phyloP scores from a whole-genome alignment of 805 yeast species.

The Vanderwaltozyma yarrowii region DNA sequence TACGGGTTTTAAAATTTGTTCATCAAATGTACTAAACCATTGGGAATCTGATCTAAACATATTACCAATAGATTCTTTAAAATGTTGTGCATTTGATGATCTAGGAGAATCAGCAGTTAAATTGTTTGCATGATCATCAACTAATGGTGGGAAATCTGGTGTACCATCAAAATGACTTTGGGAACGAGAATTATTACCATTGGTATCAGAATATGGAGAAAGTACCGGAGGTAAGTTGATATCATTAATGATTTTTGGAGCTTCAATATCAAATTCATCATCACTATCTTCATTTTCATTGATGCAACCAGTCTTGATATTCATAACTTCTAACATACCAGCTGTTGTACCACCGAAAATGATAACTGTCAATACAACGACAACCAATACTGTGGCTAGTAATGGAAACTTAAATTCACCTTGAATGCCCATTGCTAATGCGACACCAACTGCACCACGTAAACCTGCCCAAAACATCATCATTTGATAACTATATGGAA shows the following conservation, averaged over 20 bases:
- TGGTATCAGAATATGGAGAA: constrained; percentile 22
- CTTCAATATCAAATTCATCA: constrained; percentile 92
- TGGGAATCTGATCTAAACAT: constrained; percentile 37
- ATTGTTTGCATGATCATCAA: not conserved
- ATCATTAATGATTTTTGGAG: constrained; percentile 30
- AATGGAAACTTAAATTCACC: constrained; percentile 86
- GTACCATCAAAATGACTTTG: not conserved
- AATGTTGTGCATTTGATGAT: constrained; percentile 1
- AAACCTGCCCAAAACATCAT: constrained; percentile 99
- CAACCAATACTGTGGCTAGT: constrained; percentile 90
- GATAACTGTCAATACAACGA: constrained; percentile 91
- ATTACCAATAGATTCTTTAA: constrained; percentile 13
- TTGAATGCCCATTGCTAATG: constrained; percentile 92
- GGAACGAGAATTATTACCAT: not conserved
- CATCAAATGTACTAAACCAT: constrained; percentile 93
- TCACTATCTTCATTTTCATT: constrained; percentile 71
- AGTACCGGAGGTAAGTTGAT: not conserved
- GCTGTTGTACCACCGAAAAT: constrained; percentile 98
- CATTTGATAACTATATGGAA: constrained; percentile 91
- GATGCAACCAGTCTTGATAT: constrained; percentile 83
- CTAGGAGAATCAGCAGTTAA: not conserved
- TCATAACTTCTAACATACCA: constrained; percentile 90
- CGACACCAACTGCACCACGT: constrained; percentile 99
- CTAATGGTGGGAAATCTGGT: not conserved
- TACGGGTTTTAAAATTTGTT: constrained; percentile 86